Evolutionary conservation across 2,329 filamentous ascomycete genomes (phyloP).

Genomic region (Atkinsonella texensis): DNA sequence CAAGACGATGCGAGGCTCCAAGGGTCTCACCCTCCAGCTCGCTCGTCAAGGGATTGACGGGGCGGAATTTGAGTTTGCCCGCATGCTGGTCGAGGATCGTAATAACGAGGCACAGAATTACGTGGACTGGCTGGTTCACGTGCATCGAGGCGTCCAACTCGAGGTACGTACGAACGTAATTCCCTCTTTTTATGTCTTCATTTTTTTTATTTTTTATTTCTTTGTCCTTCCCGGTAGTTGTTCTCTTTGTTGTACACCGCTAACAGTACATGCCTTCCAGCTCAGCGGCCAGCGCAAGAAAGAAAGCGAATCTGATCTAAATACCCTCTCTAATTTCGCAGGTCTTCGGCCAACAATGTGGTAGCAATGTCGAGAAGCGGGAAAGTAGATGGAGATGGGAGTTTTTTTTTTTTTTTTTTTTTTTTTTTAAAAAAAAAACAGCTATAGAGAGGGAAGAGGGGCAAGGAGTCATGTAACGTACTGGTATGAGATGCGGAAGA

Average conservation of each 20-base stretch:
- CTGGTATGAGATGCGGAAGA: neutral
- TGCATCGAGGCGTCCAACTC: conserved; percentile 85
- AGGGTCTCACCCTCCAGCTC: conserved; percentile 79
- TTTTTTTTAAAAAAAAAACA: no score
- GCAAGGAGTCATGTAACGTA: neutral
- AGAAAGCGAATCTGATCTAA: conserved; percentile 42
- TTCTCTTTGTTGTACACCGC: neutral
- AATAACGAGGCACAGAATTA: conserved; percentile 98
- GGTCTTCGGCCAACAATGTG: conserved; percentile 26
- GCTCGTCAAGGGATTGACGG: conserved; percentile 89
- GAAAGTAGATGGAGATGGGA: neutral
- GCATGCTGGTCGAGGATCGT: conserved; percentile 81
- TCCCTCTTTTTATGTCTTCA: neutral
- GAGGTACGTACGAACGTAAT: conserved; percentile 51
- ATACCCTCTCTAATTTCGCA: conserved; percentile 41
- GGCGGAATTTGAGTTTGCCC: conserved; percentile 91
- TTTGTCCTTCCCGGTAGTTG: neutral
- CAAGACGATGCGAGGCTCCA: conserved; percentile 66
- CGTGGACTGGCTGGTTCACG: conserved; percentile 94
- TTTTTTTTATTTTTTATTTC: neutral
- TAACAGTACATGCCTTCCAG: conserved; percentile 24
- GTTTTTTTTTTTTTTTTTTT: no score
- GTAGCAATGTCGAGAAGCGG: neutral
- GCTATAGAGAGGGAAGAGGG: neutral
- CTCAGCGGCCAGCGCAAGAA: conserved; percentile 60